phyloP scores from a whole-genome alignment of 257 asterid genomes.

The Penstemon davidsonii region DNA sequence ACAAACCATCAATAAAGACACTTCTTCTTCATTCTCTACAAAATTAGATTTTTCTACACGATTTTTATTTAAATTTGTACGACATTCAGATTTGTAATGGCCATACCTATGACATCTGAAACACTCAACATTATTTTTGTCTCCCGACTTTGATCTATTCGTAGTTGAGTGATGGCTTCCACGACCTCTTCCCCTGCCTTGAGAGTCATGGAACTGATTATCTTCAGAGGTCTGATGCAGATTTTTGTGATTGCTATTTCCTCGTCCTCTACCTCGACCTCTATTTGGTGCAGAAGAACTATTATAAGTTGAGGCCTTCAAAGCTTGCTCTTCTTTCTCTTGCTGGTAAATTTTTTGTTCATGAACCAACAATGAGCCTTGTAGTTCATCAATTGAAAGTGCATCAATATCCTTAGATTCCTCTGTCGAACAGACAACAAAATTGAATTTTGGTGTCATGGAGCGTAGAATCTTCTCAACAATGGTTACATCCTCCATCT shows the following conservation, averaged over 20 bases:
- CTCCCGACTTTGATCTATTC: too few relatives aligned
- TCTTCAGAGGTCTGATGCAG: background rate
- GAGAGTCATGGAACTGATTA: too few relatives aligned
- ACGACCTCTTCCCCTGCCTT: too few relatives aligned
- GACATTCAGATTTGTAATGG: conserved; percentile 23
- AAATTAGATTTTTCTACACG: too few relatives aligned
- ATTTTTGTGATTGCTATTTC: background rate
- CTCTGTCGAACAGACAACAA: conserved; percentile 8
- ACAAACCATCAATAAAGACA: too few relatives aligned
- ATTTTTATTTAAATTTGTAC: background rate
- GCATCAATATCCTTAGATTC: conserved; percentile 11
- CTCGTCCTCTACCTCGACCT: conserved; percentile 15
- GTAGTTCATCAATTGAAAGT: conserved; percentile 13
- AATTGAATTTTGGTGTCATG: conserved; percentile 10
- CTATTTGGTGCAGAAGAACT: background rate
- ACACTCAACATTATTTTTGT: conserved; percentile 3
- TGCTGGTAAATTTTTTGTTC: conserved; percentile 6
- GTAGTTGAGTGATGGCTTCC: too few relatives aligned
- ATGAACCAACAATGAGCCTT: conserved; percentile 11
- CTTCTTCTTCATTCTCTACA: too few relatives aligned
- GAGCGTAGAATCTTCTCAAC: too few relatives aligned
- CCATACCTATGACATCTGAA: conserved; percentile 15
- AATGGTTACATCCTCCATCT: too few relatives aligned
- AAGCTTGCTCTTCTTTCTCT: conserved; percentile 11
- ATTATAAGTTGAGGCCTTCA: background rate